Conservation (phyloP, 2,329 filamentous ascomycete species). For the Nannizziopsis barbatae region DNA sequence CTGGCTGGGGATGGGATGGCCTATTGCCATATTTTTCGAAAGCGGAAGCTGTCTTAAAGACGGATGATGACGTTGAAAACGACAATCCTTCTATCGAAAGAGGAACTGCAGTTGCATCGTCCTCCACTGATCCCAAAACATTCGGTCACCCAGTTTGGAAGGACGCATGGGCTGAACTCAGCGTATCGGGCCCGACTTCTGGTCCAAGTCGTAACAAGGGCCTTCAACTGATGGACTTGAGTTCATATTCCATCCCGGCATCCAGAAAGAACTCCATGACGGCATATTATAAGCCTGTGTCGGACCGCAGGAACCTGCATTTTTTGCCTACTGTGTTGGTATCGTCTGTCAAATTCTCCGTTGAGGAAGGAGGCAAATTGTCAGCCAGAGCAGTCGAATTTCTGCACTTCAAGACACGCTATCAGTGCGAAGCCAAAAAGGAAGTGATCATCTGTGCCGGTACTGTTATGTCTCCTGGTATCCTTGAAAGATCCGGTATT, state of each 20-base stretch:
- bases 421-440: slow-evolving; percentile 24
- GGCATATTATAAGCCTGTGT: slow-evolving; percentile 8
- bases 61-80: neutral
- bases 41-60: neutral
- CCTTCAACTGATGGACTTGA: neutral
- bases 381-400: slow-evolving; percentile 38
- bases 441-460: slow-evolving; percentile 53
- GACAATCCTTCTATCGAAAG: neutral
- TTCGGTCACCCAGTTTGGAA: neutral
- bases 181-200: slow-evolving; percentile 17
- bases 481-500: slow-evolving; percentile 51
- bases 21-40: slow-evolving; percentile 5
- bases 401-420: slow-evolving; percentile 29
- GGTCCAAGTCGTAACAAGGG: neutral
- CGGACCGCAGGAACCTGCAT: slow-evolving; percentile 1
- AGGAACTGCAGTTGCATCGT: no score
- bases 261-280: slow-evolving; percentile 12
- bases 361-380: neutral
- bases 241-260: neutral
- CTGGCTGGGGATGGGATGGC: slow-evolving; percentile 22
- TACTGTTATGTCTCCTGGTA: slow-evolving; percentile 45
- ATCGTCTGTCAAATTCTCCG: slow-evolving; percentile 1
- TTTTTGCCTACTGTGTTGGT: neutral
- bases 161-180: slow-evolving; percentile 27
- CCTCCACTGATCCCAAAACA: neutral